Percentiles rank a stretch among this genome's conserved stretches.
Conservation (phyloP, 2,329 filamentous ascomycete species). For the Rhytidhysteron rufulum region DNA sequence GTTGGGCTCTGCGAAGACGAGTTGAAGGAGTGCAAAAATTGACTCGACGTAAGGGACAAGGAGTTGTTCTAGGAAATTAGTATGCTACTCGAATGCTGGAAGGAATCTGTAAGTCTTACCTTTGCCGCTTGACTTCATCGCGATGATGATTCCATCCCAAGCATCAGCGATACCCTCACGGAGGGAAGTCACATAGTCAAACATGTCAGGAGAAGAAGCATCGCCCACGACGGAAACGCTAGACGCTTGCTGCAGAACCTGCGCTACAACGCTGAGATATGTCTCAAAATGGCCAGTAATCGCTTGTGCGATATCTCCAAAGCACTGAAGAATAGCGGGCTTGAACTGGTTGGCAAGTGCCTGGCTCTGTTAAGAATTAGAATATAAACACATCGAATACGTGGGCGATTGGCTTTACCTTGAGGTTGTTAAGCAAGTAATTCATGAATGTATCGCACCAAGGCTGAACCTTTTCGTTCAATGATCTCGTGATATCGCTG, state of each 20-base stretch:
- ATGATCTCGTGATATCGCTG: constrained; percentile 89
- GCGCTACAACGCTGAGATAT: constrained; percentile 86
- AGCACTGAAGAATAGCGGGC: constrained; percentile 95
- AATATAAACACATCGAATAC: not conserved
- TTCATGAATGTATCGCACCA: constrained; percentile 99
- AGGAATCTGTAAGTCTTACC: constrained; percentile 48
- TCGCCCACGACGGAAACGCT: constrained; percentile 75
- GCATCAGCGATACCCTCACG: constrained; percentile 99
- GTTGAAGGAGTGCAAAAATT: constrained; percentile 82
- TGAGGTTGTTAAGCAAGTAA: constrained; percentile 85
- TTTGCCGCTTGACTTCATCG: constrained; percentile 81
- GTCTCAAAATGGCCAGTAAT: constrained; percentile 90
- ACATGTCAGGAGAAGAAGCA: constrained; percentile 86
- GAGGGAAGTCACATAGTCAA: constrained; percentile 91
- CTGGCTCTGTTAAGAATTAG: constrained; percentile 56
- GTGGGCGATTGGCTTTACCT: constrained; percentile 50
- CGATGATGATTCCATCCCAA: constrained; percentile 94
- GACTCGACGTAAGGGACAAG: constrained; percentile 75
- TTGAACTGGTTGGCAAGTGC: constrained; percentile 95
- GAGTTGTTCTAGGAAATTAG: constrained; percentile 53
- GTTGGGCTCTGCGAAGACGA: constrained; percentile 67
- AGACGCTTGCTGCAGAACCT: constrained; percentile 90
- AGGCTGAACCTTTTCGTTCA: constrained; percentile 86
- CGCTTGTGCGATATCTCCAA: constrained; percentile 93
- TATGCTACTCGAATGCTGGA: constrained; percentile 19